Conservation (phyloP, 2,329 filamentous ascomycete genomes). For the Gnomoniopsis sp. region DNA sequence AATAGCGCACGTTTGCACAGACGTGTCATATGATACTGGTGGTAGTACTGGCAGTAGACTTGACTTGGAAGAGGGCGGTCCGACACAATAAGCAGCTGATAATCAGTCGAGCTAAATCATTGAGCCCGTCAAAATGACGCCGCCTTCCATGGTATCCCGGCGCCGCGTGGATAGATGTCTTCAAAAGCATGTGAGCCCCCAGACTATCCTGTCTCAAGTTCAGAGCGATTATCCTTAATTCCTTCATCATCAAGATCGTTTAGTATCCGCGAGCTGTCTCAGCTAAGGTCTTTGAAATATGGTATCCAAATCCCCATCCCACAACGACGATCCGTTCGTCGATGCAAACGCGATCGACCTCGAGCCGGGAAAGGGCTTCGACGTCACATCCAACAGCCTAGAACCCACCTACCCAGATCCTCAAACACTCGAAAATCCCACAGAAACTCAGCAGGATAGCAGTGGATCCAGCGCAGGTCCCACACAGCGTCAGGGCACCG, state of each 20-base stretch:
- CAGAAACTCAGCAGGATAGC: background rate
- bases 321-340: background rate
- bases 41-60: no score
- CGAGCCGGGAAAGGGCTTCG: background rate
- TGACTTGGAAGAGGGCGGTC: no score
- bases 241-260: background rate
- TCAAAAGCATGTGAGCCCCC: no score
- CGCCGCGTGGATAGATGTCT: no score
- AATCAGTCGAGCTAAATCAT: no score
- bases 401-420: background rate
- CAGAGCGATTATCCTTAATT: no score
- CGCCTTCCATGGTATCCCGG: no score
- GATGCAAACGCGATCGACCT: background rate
- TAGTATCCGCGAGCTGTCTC: background rate
- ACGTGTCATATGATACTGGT: no score
- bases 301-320: background rate
- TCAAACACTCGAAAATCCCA: background rate
- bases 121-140: no score
- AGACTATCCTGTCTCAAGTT: no score
- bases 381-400: background rate
- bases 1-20: no score
- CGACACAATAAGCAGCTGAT: no score
- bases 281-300: background rate
- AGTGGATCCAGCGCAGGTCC: background rate
- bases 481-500: background rate